Evolutionary conservation across 768 basidiomycete genomes (phyloP), one percentile per base, ranked within the genome.

Genomic region (Tylopilus balloui): DNA sequence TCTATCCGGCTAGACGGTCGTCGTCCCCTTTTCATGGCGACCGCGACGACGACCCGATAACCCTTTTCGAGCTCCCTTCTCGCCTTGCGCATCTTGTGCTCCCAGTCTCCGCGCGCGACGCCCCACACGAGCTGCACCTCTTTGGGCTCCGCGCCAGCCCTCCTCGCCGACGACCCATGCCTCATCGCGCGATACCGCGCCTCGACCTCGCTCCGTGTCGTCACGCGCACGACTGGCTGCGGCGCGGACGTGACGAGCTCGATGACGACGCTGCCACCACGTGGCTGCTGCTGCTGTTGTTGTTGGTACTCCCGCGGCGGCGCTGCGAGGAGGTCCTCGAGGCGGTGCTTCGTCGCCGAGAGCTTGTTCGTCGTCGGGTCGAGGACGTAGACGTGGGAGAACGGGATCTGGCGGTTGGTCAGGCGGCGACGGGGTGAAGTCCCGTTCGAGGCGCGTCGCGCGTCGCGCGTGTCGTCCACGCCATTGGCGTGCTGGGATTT

Each of bases 121-220:
- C 71, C 73, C 86, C 88, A 92, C 12, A 82, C 80, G 39, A 92
- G 60, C 66, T 86, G 84, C 5, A 88, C 71, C 69, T 88, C 83
- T 70, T 89, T 90, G 46, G 69, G 61, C 53, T 67, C 69, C 51
- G 60, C 61, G 20, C 61, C 54, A 10, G 48, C 58, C 50, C 53
- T 61, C 45, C 19, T 63, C 50, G 50, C 72, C 63, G 44, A 69
- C 62, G 38, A 34, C 48, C 57, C 69, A 41, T 59, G 64, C 54
- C 69, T 71, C 42, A 65, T 55, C 47, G 69, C 65, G 51, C 68
- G 71, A 17, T 69, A 61, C 53, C 70, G 71, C 32, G 66, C 68
- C 48, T 69, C 70, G 32, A 69, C 66, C 28, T 68, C 73, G 52
- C 72, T 71, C 50, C 73, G 73, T 56, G 78, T 68, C 24, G 81